Conservation (phyloP, 2,329 filamentous ascomycete genomes). For the Capronia epimyces region DNA sequence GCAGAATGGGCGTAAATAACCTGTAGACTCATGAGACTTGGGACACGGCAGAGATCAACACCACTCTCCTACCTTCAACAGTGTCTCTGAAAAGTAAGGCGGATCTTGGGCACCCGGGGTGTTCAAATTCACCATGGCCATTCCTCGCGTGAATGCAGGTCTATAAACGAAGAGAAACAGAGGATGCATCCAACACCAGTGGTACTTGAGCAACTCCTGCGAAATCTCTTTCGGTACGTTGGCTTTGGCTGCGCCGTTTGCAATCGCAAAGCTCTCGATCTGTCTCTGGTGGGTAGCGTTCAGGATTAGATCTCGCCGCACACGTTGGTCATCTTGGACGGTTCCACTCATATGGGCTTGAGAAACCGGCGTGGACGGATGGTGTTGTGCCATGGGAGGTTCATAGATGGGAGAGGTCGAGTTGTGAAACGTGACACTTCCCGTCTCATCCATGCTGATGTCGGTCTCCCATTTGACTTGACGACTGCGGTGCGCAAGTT, state of each 20-base stretch:
- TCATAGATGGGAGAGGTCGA: constrained; percentile 28
- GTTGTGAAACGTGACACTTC: constrained; percentile 27
- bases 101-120: constrained; percentile 22
- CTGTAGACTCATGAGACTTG: constrained; percentile 8
- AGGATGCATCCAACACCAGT: constrained; percentile 33
- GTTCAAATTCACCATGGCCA: constrained; percentile 23
- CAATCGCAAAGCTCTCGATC: constrained; percentile 26
- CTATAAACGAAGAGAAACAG: constrained; percentile 32
- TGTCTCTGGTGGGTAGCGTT: constrained; percentile 25
- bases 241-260: constrained; percentile 26
- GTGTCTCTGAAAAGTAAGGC: constrained; percentile 29
- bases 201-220: constrained; percentile 29
- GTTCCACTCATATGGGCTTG: constrained; percentile 3
- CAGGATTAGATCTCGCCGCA: constrained; percentile 22
- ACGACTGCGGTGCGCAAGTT: constrained; percentile 16
- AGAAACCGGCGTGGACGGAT: constrained; percentile 2
- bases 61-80: constrained; percentile 23
- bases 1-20: constrained; percentile 27
- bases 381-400: constrained; percentile 16
- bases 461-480: constrained; percentile 25
- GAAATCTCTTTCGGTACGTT: constrained; percentile 29
- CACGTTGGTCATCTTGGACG: constrained; percentile 20
- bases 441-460: constrained; percentile 26
- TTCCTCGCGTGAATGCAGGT: constrained; percentile 30
- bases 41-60: not conserved